These are phyloP conservation scores for Dryas octopetala DNA, from an alignment of 306 rosid species.

Conservation along the genomic window DNA sequence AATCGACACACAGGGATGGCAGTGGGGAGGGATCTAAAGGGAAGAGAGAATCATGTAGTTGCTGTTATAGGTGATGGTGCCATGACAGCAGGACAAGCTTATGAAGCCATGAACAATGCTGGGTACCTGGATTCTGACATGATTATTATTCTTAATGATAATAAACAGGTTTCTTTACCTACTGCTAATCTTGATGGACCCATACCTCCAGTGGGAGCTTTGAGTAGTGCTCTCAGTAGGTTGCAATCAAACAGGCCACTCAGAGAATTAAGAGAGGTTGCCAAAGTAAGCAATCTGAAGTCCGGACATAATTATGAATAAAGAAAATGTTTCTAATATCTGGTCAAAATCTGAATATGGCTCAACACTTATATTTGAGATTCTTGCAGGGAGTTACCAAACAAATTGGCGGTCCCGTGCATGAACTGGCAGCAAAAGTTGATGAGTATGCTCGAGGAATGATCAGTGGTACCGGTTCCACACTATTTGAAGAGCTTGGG, in stretches of 20 bases:
- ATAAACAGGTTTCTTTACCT: slow-evolving; percentile 91
- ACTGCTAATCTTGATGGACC: slow-evolving; percentile 97
- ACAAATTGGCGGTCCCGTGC: slow-evolving; percentile 90
- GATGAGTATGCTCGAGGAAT: slow-evolving; percentile 99
- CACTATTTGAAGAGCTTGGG: slow-evolving; percentile 97
- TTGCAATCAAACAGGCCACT: slow-evolving; percentile 91
- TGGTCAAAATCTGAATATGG: slow-evolving; percentile 15
- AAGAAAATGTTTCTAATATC: neutral
- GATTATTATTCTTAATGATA: slow-evolving; percentile 97
- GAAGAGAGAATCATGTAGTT: slow-evolving; percentile 67
- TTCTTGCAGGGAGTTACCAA: slow-evolving; percentile 82
- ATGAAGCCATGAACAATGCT: slow-evolving; percentile 99
- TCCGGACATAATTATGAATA: neutral
- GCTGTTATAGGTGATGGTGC: slow-evolving; percentile 98
- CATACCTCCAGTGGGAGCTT: slow-evolving; percentile 86
- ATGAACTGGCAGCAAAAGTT: slow-evolving; percentile 96
- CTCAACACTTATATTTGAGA: slow-evolving; percentile 15
- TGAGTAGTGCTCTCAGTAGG: slow-evolving; percentile 94
- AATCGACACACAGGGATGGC: slow-evolving; percentile 78
- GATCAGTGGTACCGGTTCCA: slow-evolving; percentile 92
- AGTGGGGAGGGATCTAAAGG: slow-evolving; percentile 91
- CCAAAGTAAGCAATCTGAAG: slow-evolving; percentile 59
- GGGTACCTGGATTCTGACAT: slow-evolving; percentile 96
- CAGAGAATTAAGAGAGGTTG: slow-evolving; percentile 95
- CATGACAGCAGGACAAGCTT: slow-evolving; percentile 99